Conservation (phyloP, 257 asterid genomes). For the Paraleonurus japonicus region DNA sequence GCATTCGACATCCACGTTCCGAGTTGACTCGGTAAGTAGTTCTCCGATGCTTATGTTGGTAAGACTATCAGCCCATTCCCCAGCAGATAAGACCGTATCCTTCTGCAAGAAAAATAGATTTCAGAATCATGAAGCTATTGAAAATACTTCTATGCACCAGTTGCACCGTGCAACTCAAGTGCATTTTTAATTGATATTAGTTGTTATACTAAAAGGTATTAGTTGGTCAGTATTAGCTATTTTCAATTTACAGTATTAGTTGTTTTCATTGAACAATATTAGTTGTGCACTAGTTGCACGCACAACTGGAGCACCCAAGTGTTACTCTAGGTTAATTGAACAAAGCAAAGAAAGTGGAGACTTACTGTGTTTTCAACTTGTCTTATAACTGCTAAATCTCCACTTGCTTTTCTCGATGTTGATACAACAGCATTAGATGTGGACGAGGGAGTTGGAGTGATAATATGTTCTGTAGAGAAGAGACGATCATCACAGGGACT, state of each 20-base stretch:
- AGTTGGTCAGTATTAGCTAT: too few species aligned
- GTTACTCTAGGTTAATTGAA: not conserved
- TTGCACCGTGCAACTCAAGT: too few species aligned
- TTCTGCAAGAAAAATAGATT: conserved; percentile 36
- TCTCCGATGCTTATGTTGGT: conserved; percentile 86
- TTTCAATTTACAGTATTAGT: too few species aligned
- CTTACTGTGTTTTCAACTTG: conserved; percentile 55
- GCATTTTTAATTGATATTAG: too few species aligned
- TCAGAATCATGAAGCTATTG: conserved; percentile 12
- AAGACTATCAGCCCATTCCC: conserved; percentile 92
- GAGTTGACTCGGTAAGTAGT: conserved; percentile 58
- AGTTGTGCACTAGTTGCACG: too few species aligned
- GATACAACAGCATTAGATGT: conserved; percentile 25
- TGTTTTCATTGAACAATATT: too few species aligned
- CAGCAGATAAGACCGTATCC: conserved; percentile 48
- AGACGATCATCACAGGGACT: conserved; percentile 29
- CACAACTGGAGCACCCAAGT: too few species aligned
- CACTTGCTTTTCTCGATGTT: conserved; percentile 35
- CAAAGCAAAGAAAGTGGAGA: conserved; percentile 11
- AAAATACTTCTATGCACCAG: too few species aligned
- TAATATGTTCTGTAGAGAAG: conserved; percentile 32
- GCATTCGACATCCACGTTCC: conserved; percentile 40
- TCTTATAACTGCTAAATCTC: conserved; percentile 31
- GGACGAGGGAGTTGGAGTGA: conserved; percentile 37
- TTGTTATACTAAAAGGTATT: too few species aligned